Base-by-base conservation (phyloP, 139 green algal genomes). In the Chlorella sp. region DNA sequence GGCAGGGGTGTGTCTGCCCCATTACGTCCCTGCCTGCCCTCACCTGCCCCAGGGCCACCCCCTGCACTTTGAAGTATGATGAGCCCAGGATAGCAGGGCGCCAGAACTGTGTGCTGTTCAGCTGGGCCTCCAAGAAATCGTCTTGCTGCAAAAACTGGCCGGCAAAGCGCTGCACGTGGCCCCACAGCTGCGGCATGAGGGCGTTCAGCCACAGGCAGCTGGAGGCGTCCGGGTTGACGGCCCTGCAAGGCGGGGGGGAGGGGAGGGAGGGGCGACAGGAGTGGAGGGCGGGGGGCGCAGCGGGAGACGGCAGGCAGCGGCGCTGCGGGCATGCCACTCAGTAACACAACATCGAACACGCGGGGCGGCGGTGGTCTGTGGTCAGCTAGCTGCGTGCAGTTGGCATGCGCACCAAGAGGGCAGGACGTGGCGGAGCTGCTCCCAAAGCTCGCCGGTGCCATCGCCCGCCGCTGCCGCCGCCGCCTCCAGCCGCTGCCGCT, bases 81-180 rank as follows among this genome's bases (percentile, higher is more conserved):
- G 64, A 42, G 16, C 61, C 19, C 57, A 93, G 64, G 88, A 90
- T 79, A 37, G 42, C 39, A 1, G 91, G 91, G 14, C 87, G 86
- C 88, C 88, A 92, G 36, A 92, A 93, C 57, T 57, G 73, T 21
- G 86, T 89, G 22, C 32, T 37, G 69, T 91, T 91, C 28, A 93
- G 42, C 69, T 90, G 76, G n/a, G 34, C 19, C 57, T 93, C 91
- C 82, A 93, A 83, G 14, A 82, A 71, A 36, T 73, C 68, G 37
- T 87, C 76, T 16, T 78, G 16, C 73, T 82, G 48, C 18, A 89
- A 73, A 53, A 86, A 90, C 37, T 42, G 73, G 34, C 28, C 60
- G n/a, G 57, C 91, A 21, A 85, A 89, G 21, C 57, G 48, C 42
- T 89, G 69, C 3, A 91, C 85, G 21, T 90, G 75, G 1, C 88